Evolutionary conservation across 768 basidiomycete species (phyloP), one percentile per base, ranked within the genome.

Genomic region (Roridomyces roridus): DNA sequence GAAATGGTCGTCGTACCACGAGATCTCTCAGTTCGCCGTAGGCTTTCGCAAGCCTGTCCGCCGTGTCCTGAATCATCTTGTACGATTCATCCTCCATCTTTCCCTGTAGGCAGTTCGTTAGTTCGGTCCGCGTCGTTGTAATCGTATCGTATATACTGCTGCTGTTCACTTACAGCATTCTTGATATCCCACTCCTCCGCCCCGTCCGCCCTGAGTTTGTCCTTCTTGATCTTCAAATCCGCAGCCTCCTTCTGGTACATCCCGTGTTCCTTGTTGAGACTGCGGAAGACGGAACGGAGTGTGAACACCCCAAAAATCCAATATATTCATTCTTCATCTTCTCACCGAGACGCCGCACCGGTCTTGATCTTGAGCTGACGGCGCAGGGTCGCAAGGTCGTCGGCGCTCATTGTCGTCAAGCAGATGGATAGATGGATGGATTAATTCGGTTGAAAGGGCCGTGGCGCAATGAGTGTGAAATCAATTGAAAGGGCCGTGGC

Each of bases 311-410:
- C 23, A n/a, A n/a, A 6, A 48, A 57, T 58, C 42, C 28, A 40
- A 36, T 63, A 39, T 44, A 59, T 53, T 15, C 50, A 35, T 34
- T 10, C n/a, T 36, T 25, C 21, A 21, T 10, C 37, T 55, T 54
- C 75, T 64, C 63, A 92, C 92, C 92, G 80, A 69, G 80, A 82
- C 43, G 84, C 82, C 36, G 77, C 83, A 25, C 85, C 85, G 6
- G 85, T 65, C 75, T 91, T 92, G 78, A 93, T 94, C 72, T 84
- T 89, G 59, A 94, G 82, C 65, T 92, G 89, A 49, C 83, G 82
- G 46, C 79, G 79, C 45, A 85, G 67, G 25, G 81, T 73, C 46
- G 77, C 72, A 31, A n/a, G n/a, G n/a, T 72, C 64, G 61, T 86
- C 82, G 65, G 72, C 21, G 51, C 51, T 81, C 83, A 85, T 85